phyloP scores from a whole-genome alignment of 148 eudicot species.

The Gaultheria prostrata region DNA sequence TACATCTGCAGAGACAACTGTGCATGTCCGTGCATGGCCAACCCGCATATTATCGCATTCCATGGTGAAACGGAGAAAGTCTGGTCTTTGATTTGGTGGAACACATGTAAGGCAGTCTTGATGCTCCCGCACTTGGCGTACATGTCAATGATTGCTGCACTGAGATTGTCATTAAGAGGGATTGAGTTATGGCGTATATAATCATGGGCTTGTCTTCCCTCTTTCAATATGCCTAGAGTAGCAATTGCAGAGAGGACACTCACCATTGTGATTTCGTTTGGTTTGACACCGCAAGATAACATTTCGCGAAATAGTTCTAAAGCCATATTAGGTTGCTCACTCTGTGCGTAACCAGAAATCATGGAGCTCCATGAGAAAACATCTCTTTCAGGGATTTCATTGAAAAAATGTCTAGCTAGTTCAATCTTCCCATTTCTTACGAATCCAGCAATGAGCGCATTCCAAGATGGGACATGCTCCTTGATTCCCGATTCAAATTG shows the following conservation, averaged over 20 bases:
- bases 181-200: conserved; percentile 49
- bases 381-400: conserved; percentile 67
- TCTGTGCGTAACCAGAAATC: conserved; percentile 78
- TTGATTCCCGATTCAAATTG: conserved; percentile 68
- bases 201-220: conserved; percentile 68
- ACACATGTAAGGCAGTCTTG: conserved; percentile 54
- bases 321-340: conserved; percentile 51
- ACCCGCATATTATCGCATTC: conserved; percentile 82
- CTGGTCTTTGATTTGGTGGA: conserved; percentile 41
- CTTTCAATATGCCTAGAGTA: conserved; percentile 47
- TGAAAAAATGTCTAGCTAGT: conserved; percentile 47
- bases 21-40: conserved; percentile 84
- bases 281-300: conserved; percentile 52
- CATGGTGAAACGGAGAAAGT: conserved; percentile 63
- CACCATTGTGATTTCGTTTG: conserved; percentile 86
- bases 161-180: conserved; percentile 62
- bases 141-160: conserved; percentile 79
- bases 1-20: conserved; percentile 51
- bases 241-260: conserved; percentile 79
- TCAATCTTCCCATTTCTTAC: conserved; percentile 56
- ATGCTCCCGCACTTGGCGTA: conserved; percentile 89
- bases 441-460: conserved; percentile 68
- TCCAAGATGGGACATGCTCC: conserved; percentile 75
- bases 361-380: conserved; percentile 86
- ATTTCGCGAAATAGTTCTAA: conserved; percentile 62